A percentile compares a stretch with the other conserved stretches of the same genome.
Conservation (phyloP, 78 protist genomes). For the Protostelium mycophagum region DNA sequence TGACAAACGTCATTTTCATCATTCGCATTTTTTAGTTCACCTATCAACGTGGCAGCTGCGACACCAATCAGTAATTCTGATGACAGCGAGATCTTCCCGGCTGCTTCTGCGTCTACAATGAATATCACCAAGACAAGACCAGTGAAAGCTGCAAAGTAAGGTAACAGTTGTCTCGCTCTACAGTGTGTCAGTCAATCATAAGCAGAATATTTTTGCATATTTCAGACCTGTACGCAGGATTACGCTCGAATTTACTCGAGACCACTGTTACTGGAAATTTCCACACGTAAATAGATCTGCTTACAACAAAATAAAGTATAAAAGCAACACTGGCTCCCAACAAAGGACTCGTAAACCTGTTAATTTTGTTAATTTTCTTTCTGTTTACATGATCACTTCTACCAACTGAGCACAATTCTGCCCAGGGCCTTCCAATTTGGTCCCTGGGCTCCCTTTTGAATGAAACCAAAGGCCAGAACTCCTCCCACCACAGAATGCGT, state of each 20-base stretch:
- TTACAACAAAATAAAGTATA: not conserved
- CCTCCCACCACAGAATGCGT: not conserved
- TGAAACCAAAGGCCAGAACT: not conserved
- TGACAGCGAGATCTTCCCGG: too few species aligned
- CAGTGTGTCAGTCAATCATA: not conserved
- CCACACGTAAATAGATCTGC: not conserved
- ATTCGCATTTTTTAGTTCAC: too few species aligned
- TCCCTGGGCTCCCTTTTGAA: not conserved
- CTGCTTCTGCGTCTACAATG: not conserved
- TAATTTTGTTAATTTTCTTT: too few species aligned
- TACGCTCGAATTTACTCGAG: too few species aligned
- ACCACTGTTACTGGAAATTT: too few species aligned
- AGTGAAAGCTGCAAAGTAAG: not conserved
- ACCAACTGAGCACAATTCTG: not conserved
- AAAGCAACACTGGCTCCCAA: not conserved
- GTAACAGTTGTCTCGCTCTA: not conserved
- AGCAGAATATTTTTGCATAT: too few species aligned
- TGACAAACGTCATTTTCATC: too few species aligned
- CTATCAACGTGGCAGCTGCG: not conserved
- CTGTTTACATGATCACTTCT: too few species aligned
- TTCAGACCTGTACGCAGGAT: too few species aligned
- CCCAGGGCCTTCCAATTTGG: not conserved
- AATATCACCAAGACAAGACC: not conserved
- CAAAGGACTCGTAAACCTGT: not conserved
- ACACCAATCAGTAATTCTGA: not conserved